phyloP scores from a whole-genome alignment of 139 green algal genomes.

The Tetradesmus obliquus region DNA sequence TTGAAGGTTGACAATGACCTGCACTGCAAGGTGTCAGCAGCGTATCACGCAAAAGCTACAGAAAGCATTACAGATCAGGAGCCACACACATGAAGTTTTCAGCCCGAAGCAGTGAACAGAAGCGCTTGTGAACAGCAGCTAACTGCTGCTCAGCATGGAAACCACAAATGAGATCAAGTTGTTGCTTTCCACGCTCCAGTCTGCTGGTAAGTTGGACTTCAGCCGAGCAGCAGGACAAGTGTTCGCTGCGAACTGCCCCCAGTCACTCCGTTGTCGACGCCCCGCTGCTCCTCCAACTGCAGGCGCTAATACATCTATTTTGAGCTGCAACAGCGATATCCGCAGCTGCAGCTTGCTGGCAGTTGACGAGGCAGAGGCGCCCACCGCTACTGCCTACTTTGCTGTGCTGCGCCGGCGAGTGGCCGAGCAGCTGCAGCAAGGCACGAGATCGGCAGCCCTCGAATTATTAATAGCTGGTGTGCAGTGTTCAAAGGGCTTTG shows the following conservation, averaged over 20 bases:
- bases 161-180: neutral
- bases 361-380: neutral
- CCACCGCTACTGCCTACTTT: conserved; percentile 36
- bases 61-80: neutral
- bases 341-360: neutral
- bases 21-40: too few relatives aligned
- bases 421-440: neutral
- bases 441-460: conserved; percentile 15
- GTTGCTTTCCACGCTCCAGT: neutral
- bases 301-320: neutral
- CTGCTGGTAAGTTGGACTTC: neutral
- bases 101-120: neutral
- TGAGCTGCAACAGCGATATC: neutral
- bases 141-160: neutral
- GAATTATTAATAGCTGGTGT: conserved; percentile 50
- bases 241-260: neutral
- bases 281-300: neutral
- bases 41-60: too few relatives aligned
- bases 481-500: conserved; percentile 67
- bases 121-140: neutral
- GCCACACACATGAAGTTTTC: neutral
- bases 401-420: conserved; percentile 30
- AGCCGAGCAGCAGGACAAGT: neutral
- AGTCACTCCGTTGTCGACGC: neutral
- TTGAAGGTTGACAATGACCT: too few relatives aligned